These are phyloP conservation scores for Xanthoconium stramineum DNA, from an alignment of 768 basidiomycete genomes.

Conservation along the genomic window DNA sequence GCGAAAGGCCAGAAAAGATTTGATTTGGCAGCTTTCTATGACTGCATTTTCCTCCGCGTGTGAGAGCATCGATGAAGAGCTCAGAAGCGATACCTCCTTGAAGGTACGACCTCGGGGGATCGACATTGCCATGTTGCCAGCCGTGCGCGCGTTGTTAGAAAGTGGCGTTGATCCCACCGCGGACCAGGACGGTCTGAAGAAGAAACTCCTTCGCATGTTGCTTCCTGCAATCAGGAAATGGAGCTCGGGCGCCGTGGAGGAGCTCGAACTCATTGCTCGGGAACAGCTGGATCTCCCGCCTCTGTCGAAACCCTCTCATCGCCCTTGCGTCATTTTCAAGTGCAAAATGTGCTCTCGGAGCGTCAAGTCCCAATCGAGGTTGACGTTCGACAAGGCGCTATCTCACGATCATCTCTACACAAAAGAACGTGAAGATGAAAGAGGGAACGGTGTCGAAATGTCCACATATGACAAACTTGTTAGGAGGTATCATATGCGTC, in stretches of 20 bases:
- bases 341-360: constrained; percentile 3
- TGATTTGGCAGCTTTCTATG: not conserved
- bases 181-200: not conserved
- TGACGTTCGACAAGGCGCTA: constrained; percentile 4
- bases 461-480: not conserved
- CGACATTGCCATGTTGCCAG: constrained; percentile 5
- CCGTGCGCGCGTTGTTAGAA: not conserved
- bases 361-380: not conserved
- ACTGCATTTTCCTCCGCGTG: too few species aligned
- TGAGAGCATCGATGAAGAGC: not conserved
- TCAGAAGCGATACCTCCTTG: not conserved
- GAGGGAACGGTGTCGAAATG: not conserved
- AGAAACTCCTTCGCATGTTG: not conserved
- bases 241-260: constrained; percentile 7
- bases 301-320: constrained; percentile 4
- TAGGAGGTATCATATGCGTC: not conserved
- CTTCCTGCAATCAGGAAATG: not conserved
- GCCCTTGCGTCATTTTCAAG: constrained; percentile 9
- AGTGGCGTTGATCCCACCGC: not conserved
- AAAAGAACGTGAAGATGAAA: not conserved
- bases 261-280: constrained; percentile 9
- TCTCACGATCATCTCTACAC: constrained; percentile 7
- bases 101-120: not conserved
- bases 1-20: not conserved
- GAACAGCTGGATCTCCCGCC: not conserved